These are phyloP conservation scores for Combretum micranthum DNA, from an alignment of 345 rosid species.

Conservation along the genomic window DNA sequence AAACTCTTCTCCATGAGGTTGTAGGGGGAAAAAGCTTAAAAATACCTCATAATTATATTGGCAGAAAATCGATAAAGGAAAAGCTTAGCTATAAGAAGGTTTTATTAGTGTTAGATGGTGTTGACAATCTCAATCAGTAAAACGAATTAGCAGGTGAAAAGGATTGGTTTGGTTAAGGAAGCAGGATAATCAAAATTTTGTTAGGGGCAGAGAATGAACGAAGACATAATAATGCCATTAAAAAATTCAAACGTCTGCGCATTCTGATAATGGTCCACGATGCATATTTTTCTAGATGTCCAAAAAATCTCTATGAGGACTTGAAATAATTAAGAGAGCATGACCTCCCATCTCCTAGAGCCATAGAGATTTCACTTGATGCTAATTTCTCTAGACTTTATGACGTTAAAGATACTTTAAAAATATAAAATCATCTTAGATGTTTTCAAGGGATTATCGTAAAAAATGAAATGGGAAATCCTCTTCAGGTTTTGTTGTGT, in stretches of 20 bases:
- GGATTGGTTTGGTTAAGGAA: slow-evolving; percentile 19
- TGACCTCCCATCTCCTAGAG: neutral
- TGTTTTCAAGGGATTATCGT: too few species aligned
- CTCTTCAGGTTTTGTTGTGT: too few species aligned
- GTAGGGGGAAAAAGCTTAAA: neutral
- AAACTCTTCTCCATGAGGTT: slow-evolving; percentile 10
- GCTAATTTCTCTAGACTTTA: too few species aligned
- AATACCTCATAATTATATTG: neutral
- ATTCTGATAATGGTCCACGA: slow-evolving; percentile 14
- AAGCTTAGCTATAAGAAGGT: slow-evolving; percentile 7
- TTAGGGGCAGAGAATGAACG: neutral
- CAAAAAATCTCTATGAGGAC: neutral
- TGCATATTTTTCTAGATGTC: slow-evolving; percentile 6
- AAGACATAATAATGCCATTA: slow-evolving; percentile 7
- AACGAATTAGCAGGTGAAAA: neutral
- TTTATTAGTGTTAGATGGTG: slow-evolving; percentile 17
- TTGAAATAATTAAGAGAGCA: slow-evolving; percentile 7
- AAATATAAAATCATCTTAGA: too few species aligned
- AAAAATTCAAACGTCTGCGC: slow-evolving; percentile 16
- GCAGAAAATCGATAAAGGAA: neutral
- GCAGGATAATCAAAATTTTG: slow-evolving; percentile 13
- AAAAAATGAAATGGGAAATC: too few species aligned
- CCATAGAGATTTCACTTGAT: too few species aligned
- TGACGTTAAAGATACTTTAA: too few species aligned
- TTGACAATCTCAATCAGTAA: slow-evolving; percentile 9